Evolutionary conservation across 352 stramenopile genomes (phyloP).

Genomic region (Globisporangium nagaii): DNA sequence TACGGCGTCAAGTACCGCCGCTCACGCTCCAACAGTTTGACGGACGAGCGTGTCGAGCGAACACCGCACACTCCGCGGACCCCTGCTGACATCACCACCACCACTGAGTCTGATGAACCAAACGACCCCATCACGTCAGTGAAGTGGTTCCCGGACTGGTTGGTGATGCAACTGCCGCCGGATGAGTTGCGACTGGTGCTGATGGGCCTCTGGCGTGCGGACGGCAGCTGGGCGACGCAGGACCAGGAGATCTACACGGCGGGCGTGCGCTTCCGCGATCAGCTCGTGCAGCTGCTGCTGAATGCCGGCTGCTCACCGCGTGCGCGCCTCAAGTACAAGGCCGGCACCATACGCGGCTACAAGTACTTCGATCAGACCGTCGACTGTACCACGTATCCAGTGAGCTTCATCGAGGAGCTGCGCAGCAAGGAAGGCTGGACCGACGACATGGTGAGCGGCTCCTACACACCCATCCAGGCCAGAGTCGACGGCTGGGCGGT

Average conservation of each 20-base stretch:
- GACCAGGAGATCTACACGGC: constrained; percentile 1
- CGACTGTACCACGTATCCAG: not conserved
- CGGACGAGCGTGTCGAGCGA: not conserved
- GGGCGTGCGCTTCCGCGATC: constrained; percentile 2
- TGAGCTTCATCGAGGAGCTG: constrained; percentile 6
- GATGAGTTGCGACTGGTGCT: constrained; percentile 6
- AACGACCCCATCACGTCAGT: not conserved
- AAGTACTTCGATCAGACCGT: constrained; percentile 2
- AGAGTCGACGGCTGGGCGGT: constrained; percentile 3
- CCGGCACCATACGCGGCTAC: constrained; percentile 1
- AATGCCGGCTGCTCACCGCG: constrained; percentile 7
- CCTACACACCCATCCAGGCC: constrained; percentile 3
- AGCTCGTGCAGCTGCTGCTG: constrained; percentile 9
- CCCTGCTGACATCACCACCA: not conserved
- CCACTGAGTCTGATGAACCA: not conserved
- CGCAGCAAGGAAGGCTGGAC: constrained; percentile 4
- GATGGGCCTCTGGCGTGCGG: constrained; percentile 1
- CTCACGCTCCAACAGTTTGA: not conserved
- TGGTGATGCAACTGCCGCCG: constrained; percentile 8
- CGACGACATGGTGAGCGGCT: constrained; percentile 2
- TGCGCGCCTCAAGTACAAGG: constrained; percentile 5
- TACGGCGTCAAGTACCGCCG: constrained; percentile 1
- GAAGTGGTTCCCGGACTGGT: constrained; percentile 2
- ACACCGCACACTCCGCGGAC: not conserved
- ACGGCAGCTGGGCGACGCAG: constrained; percentile 3